phyloP scores from a whole-genome alignment of 257 asterid genomes.

The Plantago elongata region DNA sequence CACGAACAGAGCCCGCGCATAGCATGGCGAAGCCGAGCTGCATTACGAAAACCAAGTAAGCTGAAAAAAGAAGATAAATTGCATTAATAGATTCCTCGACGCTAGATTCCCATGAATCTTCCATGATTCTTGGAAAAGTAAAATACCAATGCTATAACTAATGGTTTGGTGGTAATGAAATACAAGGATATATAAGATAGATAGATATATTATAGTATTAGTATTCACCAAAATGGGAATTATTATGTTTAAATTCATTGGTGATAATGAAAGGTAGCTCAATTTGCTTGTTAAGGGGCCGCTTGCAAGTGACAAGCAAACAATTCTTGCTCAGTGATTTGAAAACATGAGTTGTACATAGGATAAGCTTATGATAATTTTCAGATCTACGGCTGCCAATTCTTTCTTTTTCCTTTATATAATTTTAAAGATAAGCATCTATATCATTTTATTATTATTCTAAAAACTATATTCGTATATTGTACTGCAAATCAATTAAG shows the following conservation, averaged over 20 bases:
- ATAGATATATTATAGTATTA: conserved; percentile 4
- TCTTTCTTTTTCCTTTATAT: no score
- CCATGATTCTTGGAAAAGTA: conserved; percentile 38
- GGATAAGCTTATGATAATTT: conserved; percentile 26
- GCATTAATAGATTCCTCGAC: conserved; percentile 53
- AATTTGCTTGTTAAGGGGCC: conserved; percentile 23
- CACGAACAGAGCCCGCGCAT: conserved; percentile 66
- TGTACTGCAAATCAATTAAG: no score
- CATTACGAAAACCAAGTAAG: conserved; percentile 54
- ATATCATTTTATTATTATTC: no score
- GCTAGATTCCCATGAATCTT: conserved; percentile 56
- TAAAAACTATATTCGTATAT: no score
- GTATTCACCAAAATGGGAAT: not conserved
- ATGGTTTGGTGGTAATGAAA: conserved; percentile 19
- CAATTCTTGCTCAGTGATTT: conserved; percentile 21
- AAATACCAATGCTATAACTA: not conserved
- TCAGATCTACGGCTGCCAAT: no score
- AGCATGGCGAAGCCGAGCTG: conserved; percentile 64
- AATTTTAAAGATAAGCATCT: no score
- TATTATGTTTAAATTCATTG: conserved; percentile 6
- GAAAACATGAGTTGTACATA: not conserved
- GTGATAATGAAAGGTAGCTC: conserved; percentile 22
- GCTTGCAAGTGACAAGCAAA: conserved; percentile 26
- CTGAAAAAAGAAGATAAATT: conserved; percentile 52
- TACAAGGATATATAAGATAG: conserved; percentile 5